These are phyloP conservation scores for Globisporangium okanoganense DNA, from an alignment of 352 stramenopile genomes.

Conservation along the genomic window DNA sequence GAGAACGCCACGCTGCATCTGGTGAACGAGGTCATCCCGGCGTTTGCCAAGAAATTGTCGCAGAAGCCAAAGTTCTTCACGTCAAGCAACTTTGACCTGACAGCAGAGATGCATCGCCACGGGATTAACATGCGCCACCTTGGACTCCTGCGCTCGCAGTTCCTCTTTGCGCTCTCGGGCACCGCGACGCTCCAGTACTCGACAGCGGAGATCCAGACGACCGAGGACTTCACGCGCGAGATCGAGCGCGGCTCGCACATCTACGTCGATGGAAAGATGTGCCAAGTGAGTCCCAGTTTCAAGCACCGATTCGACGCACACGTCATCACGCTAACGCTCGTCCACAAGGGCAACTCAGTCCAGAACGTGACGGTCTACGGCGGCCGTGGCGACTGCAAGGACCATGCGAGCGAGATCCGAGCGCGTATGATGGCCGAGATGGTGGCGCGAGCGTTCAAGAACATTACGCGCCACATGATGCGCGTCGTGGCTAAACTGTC, in stretches of 20 bases:
- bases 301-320: constrained; percentile 50
- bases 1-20: constrained; percentile 75
- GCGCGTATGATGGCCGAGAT: constrained; percentile 81
- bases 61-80: constrained; percentile 55
- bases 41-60: constrained; percentile 79
- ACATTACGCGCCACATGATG: constrained; percentile 76
- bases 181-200: constrained; percentile 82
- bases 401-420: constrained; percentile 52
- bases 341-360: constrained; percentile 58
- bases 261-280: constrained; percentile 52
- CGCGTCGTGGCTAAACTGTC: constrained; percentile 30
- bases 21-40: constrained; percentile 66
- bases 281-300: constrained; percentile 35
- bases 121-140: constrained; percentile 91
- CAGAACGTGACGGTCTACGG: constrained; percentile 71
- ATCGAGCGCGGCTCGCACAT: constrained; percentile 62
- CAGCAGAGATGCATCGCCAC: constrained; percentile 82
- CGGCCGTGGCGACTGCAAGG: constrained; percentile 55
- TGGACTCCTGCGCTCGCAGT: constrained; percentile 73
- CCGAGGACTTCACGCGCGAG: constrained; percentile 79
- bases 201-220: constrained; percentile 71
- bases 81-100: constrained; percentile 45
- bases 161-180: constrained; percentile 70
- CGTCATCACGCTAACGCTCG: constrained; percentile 55
- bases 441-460: constrained; percentile 85